Conservation (phyloP, 208 protist genomes). For the Trypanosoma theileri region DNA sequence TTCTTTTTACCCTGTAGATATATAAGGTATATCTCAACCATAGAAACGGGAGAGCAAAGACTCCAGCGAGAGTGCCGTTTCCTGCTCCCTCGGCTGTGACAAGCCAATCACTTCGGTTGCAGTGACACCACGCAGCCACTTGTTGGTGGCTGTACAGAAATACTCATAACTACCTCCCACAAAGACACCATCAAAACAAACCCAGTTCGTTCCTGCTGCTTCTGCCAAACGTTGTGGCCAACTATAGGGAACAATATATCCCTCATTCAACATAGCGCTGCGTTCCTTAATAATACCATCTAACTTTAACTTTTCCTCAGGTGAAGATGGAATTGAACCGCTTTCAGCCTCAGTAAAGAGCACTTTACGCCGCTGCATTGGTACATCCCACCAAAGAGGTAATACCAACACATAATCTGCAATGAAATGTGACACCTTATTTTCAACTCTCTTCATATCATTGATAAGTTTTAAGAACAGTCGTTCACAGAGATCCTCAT, state of each 20-base stretch:
- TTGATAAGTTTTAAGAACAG: conserved; percentile 76
- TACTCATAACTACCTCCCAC: conserved; percentile 74
- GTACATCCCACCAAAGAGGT: conserved; percentile 84
- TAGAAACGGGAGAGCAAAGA: conserved; percentile 50
- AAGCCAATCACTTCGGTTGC: conserved; percentile 86
- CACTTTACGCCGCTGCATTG: conserved; percentile 58
- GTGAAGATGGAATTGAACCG: background rate
- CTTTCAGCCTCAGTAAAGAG: conserved; percentile 42
- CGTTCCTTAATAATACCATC: conserved; percentile 41
- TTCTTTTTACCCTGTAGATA: background rate
- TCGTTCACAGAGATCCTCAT: conserved; percentile 86
- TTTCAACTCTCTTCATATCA: conserved; percentile 47
- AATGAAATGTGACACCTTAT: background rate
- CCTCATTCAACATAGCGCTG: conserved; percentile 51
- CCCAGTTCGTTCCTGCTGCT: conserved; percentile 53
- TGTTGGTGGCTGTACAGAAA: conserved; percentile 84
- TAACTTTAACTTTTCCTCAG: conserved; percentile 9
- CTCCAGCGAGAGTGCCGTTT: conserved; percentile 21
- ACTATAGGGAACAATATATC: conserved; percentile 55
- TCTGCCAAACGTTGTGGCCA: conserved; percentile 57
- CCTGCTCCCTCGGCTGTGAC: conserved; percentile 36
- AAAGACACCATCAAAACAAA: conserved; percentile 83
- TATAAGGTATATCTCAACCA: conserved; percentile 7
- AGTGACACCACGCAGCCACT: conserved; percentile 73
- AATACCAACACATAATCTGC: conserved; percentile 86